Percentiles rank a stretch among this genome's conserved stretches.
Conservation (phyloP, 768 basidiomycete genomes). For the Cubamyces lactineus region DNA sequence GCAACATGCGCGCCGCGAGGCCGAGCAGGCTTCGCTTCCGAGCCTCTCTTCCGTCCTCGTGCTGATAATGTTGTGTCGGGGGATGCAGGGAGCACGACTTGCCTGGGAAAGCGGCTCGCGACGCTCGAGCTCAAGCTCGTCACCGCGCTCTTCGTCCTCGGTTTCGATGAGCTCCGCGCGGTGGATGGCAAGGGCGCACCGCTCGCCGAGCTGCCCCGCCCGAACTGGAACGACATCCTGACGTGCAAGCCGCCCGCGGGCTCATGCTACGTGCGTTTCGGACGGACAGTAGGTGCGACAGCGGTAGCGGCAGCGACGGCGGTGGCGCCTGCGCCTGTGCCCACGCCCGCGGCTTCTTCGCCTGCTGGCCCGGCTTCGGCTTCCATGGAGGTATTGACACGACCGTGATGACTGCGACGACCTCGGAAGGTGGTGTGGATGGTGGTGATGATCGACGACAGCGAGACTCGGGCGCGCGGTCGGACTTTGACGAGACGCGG, state of each 20-base stretch:
- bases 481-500: no score
- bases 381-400: no score
- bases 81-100: conserved; percentile 62
- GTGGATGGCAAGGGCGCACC: conserved; percentile 56
- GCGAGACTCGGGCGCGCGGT: no score
- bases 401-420: no score
- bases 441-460: no score
- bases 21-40: not conserved
- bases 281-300: conserved; percentile 6
- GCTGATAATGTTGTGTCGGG: conserved; percentile 1
- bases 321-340: not conserved
- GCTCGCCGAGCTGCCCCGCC: conserved; percentile 50
- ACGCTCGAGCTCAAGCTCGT: conserved; percentile 75
- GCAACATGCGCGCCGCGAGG: no score
- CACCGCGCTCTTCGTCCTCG: conserved; percentile 66
- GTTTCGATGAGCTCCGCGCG: conserved; percentile 56
- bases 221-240: conserved; percentile 81
- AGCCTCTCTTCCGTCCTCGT: conserved; percentile 15
- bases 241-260: conserved; percentile 63
- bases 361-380: not conserved
- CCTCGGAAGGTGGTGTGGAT: no score
- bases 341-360: not conserved
- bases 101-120: conserved; percentile 75
- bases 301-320: not conserved
- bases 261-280: conserved; percentile 49